Evolutionary conservation across 140 eudicot species (phyloP).

Genomic region (Oenanthe javanica): DNA sequence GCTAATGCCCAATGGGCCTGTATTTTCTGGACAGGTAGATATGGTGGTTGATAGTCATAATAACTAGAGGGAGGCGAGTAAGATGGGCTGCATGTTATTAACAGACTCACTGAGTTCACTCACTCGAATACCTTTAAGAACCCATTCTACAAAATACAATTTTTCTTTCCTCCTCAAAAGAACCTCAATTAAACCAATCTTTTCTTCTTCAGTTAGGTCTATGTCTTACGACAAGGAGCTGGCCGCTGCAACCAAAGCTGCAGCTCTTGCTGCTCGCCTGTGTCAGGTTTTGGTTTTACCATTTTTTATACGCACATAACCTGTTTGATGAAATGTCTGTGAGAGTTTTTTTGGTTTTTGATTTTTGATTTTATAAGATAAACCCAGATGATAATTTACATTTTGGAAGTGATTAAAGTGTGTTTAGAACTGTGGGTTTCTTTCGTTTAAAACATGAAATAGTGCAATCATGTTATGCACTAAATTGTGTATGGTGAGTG

Average conservation of each 20-base stretch:
- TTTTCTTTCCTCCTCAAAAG: not conserved
- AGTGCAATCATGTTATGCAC: not conserved
- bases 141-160: not conserved
- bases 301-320: not conserved
- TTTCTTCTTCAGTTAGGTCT: slow-evolving; percentile 10
- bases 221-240: slow-evolving; percentile 70
- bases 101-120: slow-evolving; percentile 8
- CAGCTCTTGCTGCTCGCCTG: slow-evolving; percentile 76
- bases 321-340: not conserved
- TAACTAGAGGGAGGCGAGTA: not conserved
- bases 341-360: not conserved
- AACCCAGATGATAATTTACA: not conserved
- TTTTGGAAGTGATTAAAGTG: not conserved
- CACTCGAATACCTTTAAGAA: not conserved
- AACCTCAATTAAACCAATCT: not conserved
- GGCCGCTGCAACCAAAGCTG: slow-evolving; percentile 88
- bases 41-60: not conserved
- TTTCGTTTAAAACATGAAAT: too few species aligned
- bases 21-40: too few species aligned
- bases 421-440: not conserved
- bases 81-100: not conserved
- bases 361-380: not conserved
- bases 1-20: too few species aligned
- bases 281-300: slow-evolving; percentile 44
- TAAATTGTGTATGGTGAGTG: not conserved